These are phyloP conservation scores for Melampsora larici-populina DNA, from an alignment of 1,284 basidiomycete genomes.

Conservation along the genomic window DNA sequence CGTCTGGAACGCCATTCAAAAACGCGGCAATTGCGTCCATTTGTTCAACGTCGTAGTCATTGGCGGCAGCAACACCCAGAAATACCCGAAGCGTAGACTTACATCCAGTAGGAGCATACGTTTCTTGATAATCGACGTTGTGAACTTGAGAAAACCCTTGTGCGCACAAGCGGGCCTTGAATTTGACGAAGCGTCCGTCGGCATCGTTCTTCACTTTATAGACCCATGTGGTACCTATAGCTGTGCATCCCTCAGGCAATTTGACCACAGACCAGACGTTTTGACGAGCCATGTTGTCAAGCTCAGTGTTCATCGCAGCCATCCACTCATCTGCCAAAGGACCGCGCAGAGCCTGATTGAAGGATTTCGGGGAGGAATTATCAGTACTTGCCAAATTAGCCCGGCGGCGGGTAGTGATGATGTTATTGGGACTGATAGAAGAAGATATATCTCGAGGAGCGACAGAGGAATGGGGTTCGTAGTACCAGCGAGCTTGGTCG, in stretches of 20 bases:
- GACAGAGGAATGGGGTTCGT: too few species aligned
- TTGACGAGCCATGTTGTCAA: neutral
- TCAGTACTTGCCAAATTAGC: too few species aligned
- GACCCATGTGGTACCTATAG: neutral
- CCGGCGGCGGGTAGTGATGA: too few species aligned
- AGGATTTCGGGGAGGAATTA: neutral
- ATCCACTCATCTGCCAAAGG: neutral
- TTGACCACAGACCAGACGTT: neutral
- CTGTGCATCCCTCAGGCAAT: neutral
- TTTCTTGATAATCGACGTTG: neutral
- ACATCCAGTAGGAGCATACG: constrained; percentile 3
- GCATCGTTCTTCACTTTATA: neutral
- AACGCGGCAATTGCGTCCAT: constrained; percentile 8
- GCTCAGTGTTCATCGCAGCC: neutral
- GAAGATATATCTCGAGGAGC: too few species aligned
- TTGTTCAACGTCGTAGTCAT: neutral
- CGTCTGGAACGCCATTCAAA: neutral
- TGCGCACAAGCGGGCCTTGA: too few species aligned
- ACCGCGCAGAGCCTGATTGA: neutral
- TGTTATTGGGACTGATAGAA: too few species aligned
- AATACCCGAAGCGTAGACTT: too few species aligned
- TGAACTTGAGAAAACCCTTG: neutral
- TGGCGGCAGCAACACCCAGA: too few species aligned
- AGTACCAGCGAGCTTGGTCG: too few species aligned
- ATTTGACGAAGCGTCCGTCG: neutral